Percentiles rank a stretch among this genome's conserved stretches.
phyloP scores from a whole-genome alignment of 768 basidiomycete species.

The Auriscalpium vulgare region DNA sequence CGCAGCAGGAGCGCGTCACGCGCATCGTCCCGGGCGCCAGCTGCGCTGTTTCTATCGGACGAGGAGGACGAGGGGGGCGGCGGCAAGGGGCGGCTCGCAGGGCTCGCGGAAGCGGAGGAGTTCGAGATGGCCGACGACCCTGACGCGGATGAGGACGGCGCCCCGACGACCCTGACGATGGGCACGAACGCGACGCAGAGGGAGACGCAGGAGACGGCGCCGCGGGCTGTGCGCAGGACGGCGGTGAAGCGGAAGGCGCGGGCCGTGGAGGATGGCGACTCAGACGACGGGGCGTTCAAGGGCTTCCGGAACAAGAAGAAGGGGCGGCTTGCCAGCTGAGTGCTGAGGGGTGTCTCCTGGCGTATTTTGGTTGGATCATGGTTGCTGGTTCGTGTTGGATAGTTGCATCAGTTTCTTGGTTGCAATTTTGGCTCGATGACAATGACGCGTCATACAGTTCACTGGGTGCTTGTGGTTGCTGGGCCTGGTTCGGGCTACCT shows the following conservation, averaged over 20 bases:
- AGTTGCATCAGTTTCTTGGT: neutral
- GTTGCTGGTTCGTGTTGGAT: neutral
- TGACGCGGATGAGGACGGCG: slow-evolving; percentile 15
- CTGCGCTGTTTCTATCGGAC: slow-evolving; percentile 10
- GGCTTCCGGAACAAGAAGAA: slow-evolving; percentile 39
- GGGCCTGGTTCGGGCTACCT: no score
- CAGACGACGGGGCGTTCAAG: slow-evolving; percentile 59
- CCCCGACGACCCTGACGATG: slow-evolving; percentile 11
- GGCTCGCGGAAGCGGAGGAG: neutral
- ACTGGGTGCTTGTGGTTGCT: no score
- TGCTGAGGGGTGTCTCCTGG: neutral
- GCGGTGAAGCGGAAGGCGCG: slow-evolving; percentile 6
- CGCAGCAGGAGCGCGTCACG: neutral
- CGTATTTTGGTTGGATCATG: neutral
- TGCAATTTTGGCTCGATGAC: no score
- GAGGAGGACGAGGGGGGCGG: neutral
- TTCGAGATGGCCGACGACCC: neutral
- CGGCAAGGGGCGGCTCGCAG: neutral
- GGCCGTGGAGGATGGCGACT: slow-evolving; percentile 48
- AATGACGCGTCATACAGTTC: no score
- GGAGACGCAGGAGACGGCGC: slow-evolving; percentile 6
- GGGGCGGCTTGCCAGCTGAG: neutral
- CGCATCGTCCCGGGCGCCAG: no score
- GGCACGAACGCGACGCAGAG: slow-evolving; percentile 19
- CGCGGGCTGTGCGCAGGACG: slow-evolving; percentile 11